Evolutionary conservation across 1,284 basidiomycete genomes (phyloP).

Genomic region (Sporisorium reilianum): DNA sequence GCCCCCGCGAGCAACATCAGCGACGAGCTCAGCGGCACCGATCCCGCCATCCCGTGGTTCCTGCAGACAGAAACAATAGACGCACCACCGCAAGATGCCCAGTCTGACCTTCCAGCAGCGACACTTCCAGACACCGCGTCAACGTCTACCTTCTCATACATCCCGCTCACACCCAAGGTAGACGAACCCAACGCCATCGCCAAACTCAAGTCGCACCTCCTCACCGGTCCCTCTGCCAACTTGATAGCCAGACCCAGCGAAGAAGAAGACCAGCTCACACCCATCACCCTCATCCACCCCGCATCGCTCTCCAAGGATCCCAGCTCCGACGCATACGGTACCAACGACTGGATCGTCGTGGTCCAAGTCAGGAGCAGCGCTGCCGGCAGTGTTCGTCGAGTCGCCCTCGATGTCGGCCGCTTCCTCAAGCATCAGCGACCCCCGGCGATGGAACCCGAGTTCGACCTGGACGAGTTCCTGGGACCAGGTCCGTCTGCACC

Average conservation of each 20-base stretch:
- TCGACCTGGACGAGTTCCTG: constrained; percentile 55
- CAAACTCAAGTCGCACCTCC: constrained; percentile 44
- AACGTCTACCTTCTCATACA: constrained; percentile 35
- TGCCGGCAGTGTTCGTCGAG: constrained; percentile 55
- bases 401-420: constrained; percentile 54
- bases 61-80: constrained; percentile 57
- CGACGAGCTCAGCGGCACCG: constrained; percentile 50
- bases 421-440: constrained; percentile 47
- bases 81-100: constrained; percentile 17
- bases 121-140: neutral
- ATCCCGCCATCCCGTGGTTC: constrained; percentile 58
- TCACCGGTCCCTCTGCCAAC: constrained; percentile 47
- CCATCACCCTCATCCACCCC: constrained; percentile 56
- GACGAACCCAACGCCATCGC: constrained; percentile 46
- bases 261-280: constrained; percentile 43
- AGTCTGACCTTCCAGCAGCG: neutral
- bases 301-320: constrained; percentile 49
- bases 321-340: constrained; percentile 34
- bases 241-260: constrained; percentile 52
- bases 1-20: constrained; percentile 16
- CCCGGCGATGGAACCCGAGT: constrained; percentile 28
- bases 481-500: constrained; percentile 43
- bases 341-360: constrained; percentile 64
- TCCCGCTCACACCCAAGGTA: constrained; percentile 28
- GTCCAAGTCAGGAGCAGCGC: constrained; percentile 60